Percentiles rank a stretch among this genome's conserved stretches.
Conservation (phyloP, 2,329 filamentous ascomycete species). For the Exophiala lecanii-corni region DNA sequence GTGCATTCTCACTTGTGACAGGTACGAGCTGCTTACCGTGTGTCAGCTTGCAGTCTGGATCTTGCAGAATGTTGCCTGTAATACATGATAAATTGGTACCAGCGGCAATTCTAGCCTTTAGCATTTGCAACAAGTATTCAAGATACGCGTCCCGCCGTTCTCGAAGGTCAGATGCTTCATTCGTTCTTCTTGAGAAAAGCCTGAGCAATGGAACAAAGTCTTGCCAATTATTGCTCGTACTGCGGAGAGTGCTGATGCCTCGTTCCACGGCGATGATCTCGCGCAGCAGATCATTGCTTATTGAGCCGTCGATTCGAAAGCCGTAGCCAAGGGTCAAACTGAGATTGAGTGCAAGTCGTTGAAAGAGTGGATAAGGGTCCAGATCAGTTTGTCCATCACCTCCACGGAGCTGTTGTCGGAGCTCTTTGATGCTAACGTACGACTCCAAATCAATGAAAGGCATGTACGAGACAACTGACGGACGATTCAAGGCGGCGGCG, state of each 20-base stretch:
- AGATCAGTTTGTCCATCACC: slow-evolving; percentile 57
- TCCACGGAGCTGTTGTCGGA: slow-evolving; percentile 59
- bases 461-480: slow-evolving; percentile 72
- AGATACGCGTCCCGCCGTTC: slow-evolving; percentile 64
- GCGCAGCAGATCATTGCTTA: slow-evolving; percentile 60
- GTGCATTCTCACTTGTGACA: no score
- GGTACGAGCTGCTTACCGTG: no score
- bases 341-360: slow-evolving; percentile 71
- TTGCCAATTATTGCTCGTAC: slow-evolving; percentile 77
- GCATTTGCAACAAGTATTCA: slow-evolving; percentile 51
- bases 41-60: slow-evolving; percentile 64
- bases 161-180: slow-evolving; percentile 60
- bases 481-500: slow-evolving; percentile 70
- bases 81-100: slow-evolving; percentile 65
- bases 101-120: slow-evolving; percentile 57
- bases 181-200: slow-evolving; percentile 53
- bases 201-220: slow-evolving; percentile 75
- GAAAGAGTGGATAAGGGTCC: slow-evolving; percentile 68
- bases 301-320: slow-evolving; percentile 65
- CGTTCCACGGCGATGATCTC: slow-evolving; percentile 74
- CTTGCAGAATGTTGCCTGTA: slow-evolving; percentile 64
- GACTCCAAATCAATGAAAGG: slow-evolving; percentile 76
- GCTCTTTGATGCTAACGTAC: slow-evolving; percentile 64
- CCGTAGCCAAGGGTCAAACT: slow-evolving; percentile 76
- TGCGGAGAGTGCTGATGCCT: slow-evolving; percentile 68